Percentiles rank a stretch among this genome's conserved stretches.
Conservation (phyloP, 73 alveolate species). For the Paramecium sonneborni region DNA sequence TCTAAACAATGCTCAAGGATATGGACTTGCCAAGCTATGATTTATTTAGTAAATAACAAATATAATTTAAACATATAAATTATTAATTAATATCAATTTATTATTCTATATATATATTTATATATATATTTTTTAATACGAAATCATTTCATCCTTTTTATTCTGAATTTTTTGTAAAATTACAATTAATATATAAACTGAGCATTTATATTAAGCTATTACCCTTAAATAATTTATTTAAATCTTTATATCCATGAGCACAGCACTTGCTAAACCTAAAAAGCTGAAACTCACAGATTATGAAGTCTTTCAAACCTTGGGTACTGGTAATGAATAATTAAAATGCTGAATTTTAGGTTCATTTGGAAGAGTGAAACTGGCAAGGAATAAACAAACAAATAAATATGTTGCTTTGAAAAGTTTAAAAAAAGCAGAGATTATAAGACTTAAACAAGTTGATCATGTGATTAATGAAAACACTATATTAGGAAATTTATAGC, state of each 20-base stretch:
- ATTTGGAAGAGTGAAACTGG: slow-evolving; percentile 93
- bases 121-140: neutral
- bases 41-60: neutral
- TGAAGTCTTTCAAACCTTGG: slow-evolving; percentile 78
- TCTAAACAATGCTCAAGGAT: neutral
- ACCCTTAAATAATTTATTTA: neutral
- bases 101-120: no score
- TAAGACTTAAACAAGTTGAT: slow-evolving; percentile 91
- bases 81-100: no score
- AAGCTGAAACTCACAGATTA: slow-evolving; percentile 74
- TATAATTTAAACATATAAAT: neutral
- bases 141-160: neutral
- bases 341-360: slow-evolving; percentile 69
- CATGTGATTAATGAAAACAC: slow-evolving; percentile 88
- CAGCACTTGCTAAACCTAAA: slow-evolving; percentile 58
- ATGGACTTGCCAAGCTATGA: neutral
- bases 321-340: slow-evolving; percentile 81
- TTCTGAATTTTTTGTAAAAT: neutral
- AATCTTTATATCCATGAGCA: slow-evolving; percentile 15
- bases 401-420: slow-evolving; percentile 92
- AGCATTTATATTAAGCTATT: neutral
- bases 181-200: neutral
- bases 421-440: slow-evolving; percentile 91
- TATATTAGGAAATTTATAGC: slow-evolving; percentile 79
- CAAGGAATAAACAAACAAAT: slow-evolving; percentile 73